Evolutionary conservation across 495 filamentous ascomycete genomes (phyloP), one percentile per base, ranked within the genome.

Genomic region (Neurospora terricola): DNA sequence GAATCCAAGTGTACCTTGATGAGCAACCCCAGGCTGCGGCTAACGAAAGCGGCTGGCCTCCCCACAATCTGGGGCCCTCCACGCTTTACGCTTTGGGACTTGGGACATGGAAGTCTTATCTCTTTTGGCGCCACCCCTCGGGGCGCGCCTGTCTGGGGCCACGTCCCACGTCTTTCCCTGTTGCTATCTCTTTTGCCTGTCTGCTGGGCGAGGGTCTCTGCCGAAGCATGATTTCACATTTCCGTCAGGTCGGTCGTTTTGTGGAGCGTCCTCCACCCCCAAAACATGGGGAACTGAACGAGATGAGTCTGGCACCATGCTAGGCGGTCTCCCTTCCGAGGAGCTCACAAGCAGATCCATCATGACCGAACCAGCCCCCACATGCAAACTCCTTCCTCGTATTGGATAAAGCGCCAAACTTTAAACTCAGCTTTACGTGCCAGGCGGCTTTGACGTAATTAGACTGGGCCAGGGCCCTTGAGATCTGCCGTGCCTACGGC

Each of bases 81-180:
- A 77, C 73, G 71, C 74, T 73, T 76, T 73, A 69, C 69, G 72
- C 74, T 69, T 72, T 45, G 69, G 30, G 54, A 66, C 27, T 34
- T 34, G 21, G 54, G 23, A 14, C 23, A 34, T 34, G 54, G 54
- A 66, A 71, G 36, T 70, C 76, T 79, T 78, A 79, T 78, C 77
- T 79, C 48, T 74, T 48, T 45, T 79, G 72, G 73, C 73, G 76
- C 76, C 77, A 77, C 73, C 69, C 76, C 77, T 69, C 43, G 75
- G 74, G 74, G 54, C 54, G 23, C 54, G 54, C 54, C 54, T 76
- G 75, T 74, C 69, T 77, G 62, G 27, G 72, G 16, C 40, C 75
- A 78, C 73, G 38, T 76, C 73, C 71, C 69, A 72, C 71, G 42
- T 62, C 23, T 62, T 62, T 27, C 45, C 54, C 27, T 62, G 54